These are phyloP conservation scores for Plasmodium chabaudi DNA, from an alignment of 169 alveolate species.

Conservation along the genomic window DNA sequence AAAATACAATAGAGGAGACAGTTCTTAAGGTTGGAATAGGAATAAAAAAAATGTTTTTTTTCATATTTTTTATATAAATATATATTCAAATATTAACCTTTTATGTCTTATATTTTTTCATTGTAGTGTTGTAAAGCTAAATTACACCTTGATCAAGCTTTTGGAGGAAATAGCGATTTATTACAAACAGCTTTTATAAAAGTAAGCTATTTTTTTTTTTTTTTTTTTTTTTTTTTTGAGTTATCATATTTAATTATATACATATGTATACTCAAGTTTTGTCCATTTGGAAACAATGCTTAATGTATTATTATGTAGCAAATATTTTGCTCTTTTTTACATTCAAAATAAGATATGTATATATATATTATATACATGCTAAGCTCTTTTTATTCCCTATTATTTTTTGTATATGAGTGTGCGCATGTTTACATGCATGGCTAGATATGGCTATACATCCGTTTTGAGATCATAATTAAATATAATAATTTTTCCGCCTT, in stretches of 20 bases:
- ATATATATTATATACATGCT: neutral
- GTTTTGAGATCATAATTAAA: neutral
- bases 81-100: neutral
- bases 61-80: no score
- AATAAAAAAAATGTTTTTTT: neutral
- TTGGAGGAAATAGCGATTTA: conserved; percentile 87
- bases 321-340: conserved; percentile 1
- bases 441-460: neutral
- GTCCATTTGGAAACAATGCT: neutral
- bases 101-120: neutral
- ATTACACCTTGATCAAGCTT: conserved; percentile 87
- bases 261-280: neutral
- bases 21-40: conserved; percentile 80
- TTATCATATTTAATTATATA: conserved; percentile 4
- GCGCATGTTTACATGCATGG: neutral
- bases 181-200: conserved; percentile 83
- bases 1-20: conserved; percentile 92
- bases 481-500: no score
- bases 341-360: neutral
- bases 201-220: conserved; percentile 33
- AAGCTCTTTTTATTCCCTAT: neutral
- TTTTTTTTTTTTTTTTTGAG: neutral
- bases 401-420: neutral
- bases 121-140: conserved; percentile 87
- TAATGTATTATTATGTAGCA: neutral